A percentile compares a stretch with the other conserved stretches of the same genome.
These are phyloP conservation scores for Gossypium aridum DNA, from an alignment of 441 rosid genomes.

Conservation along the genomic window DNA sequence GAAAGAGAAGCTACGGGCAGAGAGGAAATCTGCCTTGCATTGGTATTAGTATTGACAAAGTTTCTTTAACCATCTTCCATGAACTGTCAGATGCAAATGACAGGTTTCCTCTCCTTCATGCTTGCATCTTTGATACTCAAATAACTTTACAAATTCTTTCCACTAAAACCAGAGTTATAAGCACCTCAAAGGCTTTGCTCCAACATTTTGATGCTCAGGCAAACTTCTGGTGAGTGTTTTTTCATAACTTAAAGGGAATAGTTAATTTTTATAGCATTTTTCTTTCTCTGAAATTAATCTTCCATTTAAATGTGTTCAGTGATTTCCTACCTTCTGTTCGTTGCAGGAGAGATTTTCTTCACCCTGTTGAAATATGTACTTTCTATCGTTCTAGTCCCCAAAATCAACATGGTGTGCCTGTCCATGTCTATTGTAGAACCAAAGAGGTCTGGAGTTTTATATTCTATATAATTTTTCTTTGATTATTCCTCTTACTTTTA, in stretches of 20 bases:
- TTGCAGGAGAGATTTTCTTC: conserved; percentile 72
- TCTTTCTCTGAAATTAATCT: conserved; percentile 14
- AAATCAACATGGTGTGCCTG: conserved; percentile 48
- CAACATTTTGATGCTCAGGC: conserved; percentile 70
- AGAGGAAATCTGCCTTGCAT: conserved; percentile 47
- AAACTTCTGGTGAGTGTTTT: conserved; percentile 59
- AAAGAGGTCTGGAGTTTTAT: conserved; percentile 47
- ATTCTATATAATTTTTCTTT: conserved; percentile 13
- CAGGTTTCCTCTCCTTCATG: conserved; percentile 64
- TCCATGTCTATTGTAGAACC: conserved; percentile 69
- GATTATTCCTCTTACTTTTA: conserved; percentile 3
- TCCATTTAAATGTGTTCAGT: conserved; percentile 3
- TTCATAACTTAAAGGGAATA: conserved; percentile 5
- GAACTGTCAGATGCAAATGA: conserved; percentile 72
- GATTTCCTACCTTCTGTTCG: conserved; percentile 11
- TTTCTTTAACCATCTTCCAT: conserved; percentile 67
- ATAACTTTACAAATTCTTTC: conserved; percentile 57
- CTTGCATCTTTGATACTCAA: conserved; percentile 41
- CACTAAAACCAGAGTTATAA: conserved; percentile 63
- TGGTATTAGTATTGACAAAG: conserved; percentile 42
- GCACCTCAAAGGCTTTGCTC: conserved; percentile 39
- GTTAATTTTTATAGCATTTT: conserved; percentile 10
- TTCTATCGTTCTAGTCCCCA: conserved; percentile 58
- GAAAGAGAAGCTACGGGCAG: conserved; percentile 33
- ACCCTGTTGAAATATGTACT: conserved; percentile 60